These are phyloP conservation scores for Sphaerulina vaccinii DNA, from an alignment of 2,329 filamentous ascomycete species.

Conservation along the genomic window DNA sequence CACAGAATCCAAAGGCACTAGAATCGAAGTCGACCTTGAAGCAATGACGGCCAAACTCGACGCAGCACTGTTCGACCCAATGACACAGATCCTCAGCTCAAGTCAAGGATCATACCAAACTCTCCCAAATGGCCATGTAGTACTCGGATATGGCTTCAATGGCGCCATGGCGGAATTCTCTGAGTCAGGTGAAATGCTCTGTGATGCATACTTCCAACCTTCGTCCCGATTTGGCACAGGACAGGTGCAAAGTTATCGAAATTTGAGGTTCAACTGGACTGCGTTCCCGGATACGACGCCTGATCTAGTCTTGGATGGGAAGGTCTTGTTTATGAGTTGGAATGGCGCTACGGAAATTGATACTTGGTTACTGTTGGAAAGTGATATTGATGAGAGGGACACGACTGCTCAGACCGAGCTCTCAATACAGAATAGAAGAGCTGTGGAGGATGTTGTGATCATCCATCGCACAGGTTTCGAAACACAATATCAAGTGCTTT, in stretches of 20 bases:
- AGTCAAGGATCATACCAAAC: conserved; percentile 55
- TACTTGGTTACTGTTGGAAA: conserved; percentile 48
- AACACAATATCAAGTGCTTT: conserved; percentile 11
- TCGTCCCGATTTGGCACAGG: conserved; percentile 44
- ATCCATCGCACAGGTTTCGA: conserved; percentile 24
- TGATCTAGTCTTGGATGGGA: conserved; percentile 28
- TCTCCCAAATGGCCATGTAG: conserved; percentile 52
- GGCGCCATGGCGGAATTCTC: conserved; percentile 43
- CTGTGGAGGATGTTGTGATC: conserved; percentile 15
- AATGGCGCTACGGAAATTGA: conserved; percentile 48
- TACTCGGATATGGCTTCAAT: conserved; percentile 56
- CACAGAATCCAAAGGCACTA: conserved; percentile 23
- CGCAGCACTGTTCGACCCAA: conserved; percentile 28
- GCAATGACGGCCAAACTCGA: conserved; percentile 34
- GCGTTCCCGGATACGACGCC: conserved; percentile 33
- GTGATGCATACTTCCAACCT: conserved; percentile 52
- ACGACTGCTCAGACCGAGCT: neutral
- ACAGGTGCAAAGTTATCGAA: conserved; percentile 50
- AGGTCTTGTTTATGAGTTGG: conserved; percentile 50
- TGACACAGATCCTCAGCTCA: conserved; percentile 42
- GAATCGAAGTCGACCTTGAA: conserved; percentile 29
- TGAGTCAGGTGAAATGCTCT: conserved; percentile 50
- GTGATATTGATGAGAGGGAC: conserved; percentile 11
- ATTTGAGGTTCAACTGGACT: conserved; percentile 53
- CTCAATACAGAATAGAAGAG: conserved; percentile 8